Base-by-base conservation (phyloP, 2,329 filamentous ascomycete genomes). In the Aureobasidium mangrovei region DNA sequence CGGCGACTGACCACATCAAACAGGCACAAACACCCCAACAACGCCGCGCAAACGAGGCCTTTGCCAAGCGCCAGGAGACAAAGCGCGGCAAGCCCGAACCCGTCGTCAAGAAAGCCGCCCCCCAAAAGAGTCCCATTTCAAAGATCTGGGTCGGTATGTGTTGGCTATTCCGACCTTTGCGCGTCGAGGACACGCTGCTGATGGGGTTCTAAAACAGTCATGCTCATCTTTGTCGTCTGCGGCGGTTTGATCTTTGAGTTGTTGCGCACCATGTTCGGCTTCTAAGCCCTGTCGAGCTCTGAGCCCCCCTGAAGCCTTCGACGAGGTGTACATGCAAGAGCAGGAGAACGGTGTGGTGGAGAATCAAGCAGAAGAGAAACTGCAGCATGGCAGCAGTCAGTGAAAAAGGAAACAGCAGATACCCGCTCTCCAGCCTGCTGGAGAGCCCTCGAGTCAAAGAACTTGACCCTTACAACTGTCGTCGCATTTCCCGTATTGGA, bases 21-120 rank as follows among this genome's bases (percentile, higher is more conserved):
- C 65, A 90, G 86, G 86, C 83, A 63, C 87, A 91, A 84, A 93
- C 88, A 62, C 87, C 85, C 62, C 81, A 88, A 71, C 88, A 93
- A 76, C 84, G 88, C 69, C 82, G 82, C 66, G 83, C 85, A 59
- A 93, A 93, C 75, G 81, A 81, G 66, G 85, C 86, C 72, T 94
- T 88, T 72, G 83, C 79, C 61, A 84, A 85, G 68, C 77, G 80
- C 53, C 83, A 91, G 68, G 82, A 86, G 67, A 74, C 77, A 57
- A 86, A 84, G 67, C 85, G 86, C 70, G 88, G 88, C 72, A 89
- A 88, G 74, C 70, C 72, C 2, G 64, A 67, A 7, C 70, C 75
- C 60, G 73, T 70, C 40, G 64, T 71, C 56, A 81, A 78, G 66
- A 64, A 65, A 57, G 57, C 61, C 48, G 59, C 61, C 49, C 56